A percentile compares a stretch with the other conserved stretches of the same genome.
Conservation (phyloP, 805 yeast genomes). For the Yarrowia sp. region DNA sequence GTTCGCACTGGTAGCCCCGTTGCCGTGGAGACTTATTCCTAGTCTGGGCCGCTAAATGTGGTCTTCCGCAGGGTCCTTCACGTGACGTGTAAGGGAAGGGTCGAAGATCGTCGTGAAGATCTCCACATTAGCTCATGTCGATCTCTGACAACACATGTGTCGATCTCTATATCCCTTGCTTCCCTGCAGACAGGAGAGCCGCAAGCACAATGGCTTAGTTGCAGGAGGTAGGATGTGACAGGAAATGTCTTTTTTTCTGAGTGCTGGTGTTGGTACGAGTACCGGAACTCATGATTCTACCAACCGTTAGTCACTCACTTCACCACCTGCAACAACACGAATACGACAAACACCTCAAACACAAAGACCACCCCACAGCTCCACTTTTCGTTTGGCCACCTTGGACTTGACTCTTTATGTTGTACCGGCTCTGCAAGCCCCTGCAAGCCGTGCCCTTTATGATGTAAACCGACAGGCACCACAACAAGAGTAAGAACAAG, state of each 20-base stretch:
- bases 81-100: neutral
- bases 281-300: too few species aligned
- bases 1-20: too few species aligned
- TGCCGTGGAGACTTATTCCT: too few species aligned
- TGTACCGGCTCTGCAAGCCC: slow-evolving; percentile 21
- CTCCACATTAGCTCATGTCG: neutral
- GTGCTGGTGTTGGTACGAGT: too few species aligned
- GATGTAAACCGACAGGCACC: neutral
- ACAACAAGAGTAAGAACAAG: neutral
- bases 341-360: neutral
- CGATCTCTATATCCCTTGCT: slow-evolving; percentile 6
- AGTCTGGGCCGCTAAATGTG: neutral
- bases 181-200: slow-evolving; percentile 20
- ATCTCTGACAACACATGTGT: slow-evolving; percentile 4
- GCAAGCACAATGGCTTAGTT: neutral
- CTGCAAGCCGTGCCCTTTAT: slow-evolving; percentile 15
- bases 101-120: neutral
- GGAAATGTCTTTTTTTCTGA: too few species aligned
- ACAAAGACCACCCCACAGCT: too few species aligned
- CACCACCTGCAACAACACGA: too few species aligned
- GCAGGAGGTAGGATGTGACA: too few species aligned
- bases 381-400: neutral
- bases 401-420: neutral
- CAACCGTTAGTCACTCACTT: too few species aligned
- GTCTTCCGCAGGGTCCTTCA: slow-evolving; percentile 1